Percentiles rank a stretch among this genome's conserved stretches.
phyloP scores from a whole-genome alignment of 495 filamentous ascomycete species.

The Cercophora samala region DNA sequence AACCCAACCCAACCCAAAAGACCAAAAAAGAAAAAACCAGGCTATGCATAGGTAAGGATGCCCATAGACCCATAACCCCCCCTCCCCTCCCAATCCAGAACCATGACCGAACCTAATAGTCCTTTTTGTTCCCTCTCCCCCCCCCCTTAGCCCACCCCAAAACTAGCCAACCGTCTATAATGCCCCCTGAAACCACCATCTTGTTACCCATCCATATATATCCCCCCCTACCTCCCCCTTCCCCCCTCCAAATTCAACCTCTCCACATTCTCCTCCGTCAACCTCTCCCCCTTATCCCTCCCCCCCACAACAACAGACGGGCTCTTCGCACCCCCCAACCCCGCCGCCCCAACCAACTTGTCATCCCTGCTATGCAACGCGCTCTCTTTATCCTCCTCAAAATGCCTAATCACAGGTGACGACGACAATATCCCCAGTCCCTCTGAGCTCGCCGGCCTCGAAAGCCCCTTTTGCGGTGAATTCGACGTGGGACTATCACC shows the following conservation, averaged over 20 bases:
- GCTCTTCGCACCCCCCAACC: not conserved
- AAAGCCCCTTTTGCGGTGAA: not conserved
- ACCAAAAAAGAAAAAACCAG: not conserved
- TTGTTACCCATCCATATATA: not conserved
- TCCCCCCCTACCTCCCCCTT: not conserved
- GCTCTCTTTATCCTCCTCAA: not conserved
- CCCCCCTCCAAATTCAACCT: constrained; percentile 1
- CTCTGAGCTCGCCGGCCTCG: not conserved
- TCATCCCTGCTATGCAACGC: constrained; percentile 6
- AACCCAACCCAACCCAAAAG: too few relatives aligned
- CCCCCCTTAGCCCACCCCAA: not conserved
- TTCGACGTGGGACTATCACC: not conserved
- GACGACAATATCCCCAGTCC: not conserved
- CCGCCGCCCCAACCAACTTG: constrained; percentile 2
- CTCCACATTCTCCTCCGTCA: constrained; percentile 11
- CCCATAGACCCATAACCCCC: not conserved
- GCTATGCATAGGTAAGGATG: not conserved
- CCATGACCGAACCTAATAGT: not conserved
- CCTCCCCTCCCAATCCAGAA: not conserved
- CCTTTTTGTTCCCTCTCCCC: not conserved
- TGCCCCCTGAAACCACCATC: not conserved
- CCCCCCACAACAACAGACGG: not conserved
- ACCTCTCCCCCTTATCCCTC: not conserved
- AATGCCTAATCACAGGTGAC: not conserved
- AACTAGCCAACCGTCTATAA: not conserved